Evolutionary conservation across 768 basidiomycete species (phyloP).

Genomic region (Tricholoma furcatifolium): DNA sequence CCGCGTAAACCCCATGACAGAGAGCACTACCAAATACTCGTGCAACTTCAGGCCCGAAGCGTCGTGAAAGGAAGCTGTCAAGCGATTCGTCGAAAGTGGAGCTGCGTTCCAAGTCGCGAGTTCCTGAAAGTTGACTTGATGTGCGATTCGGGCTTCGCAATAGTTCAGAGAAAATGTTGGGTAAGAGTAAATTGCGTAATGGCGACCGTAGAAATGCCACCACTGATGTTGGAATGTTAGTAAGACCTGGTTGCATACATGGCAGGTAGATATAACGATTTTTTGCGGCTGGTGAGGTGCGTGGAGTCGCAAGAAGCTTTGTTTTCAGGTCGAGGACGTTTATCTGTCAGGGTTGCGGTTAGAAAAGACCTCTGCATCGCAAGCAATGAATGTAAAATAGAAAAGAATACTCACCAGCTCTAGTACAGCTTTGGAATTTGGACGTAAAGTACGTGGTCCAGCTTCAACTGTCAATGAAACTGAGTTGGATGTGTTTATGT

Average conservation of each 20-base stretch:
- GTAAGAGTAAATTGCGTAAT: constrained; percentile 45
- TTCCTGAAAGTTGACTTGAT: not conserved
- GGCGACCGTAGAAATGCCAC: constrained; percentile 37
- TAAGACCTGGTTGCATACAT: constrained; percentile 43
- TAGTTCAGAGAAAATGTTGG: constrained; percentile 57
- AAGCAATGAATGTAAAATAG: not conserved
- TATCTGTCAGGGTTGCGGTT: constrained; percentile 48
- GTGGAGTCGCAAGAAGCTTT: constrained; percentile 65
- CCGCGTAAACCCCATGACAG: constrained; percentile 91
- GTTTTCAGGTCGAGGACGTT: constrained; percentile 65
- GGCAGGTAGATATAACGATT: constrained; percentile 70
- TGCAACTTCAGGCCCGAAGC: constrained; percentile 75
- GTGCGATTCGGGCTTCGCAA: constrained; percentile 45
- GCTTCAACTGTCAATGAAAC: constrained; percentile 68
- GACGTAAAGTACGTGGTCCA: constrained; percentile 85
- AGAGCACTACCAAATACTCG: constrained; percentile 75
- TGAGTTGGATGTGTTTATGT: constrained; percentile 9
- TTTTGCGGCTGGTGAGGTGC: constrained; percentile 67
- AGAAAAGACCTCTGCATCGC: not conserved
- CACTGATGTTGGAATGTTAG: constrained; percentile 43
- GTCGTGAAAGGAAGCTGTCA: constrained; percentile 69
- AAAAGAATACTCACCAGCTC: constrained; percentile 61
- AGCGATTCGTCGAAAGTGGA: constrained; percentile 67
- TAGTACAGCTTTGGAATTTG: constrained; percentile 69
- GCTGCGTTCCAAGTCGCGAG: not conserved